phyloP scores from a whole-genome alignment of 768 basidiomycete species.

The Cystobasidium ongulense region DNA sequence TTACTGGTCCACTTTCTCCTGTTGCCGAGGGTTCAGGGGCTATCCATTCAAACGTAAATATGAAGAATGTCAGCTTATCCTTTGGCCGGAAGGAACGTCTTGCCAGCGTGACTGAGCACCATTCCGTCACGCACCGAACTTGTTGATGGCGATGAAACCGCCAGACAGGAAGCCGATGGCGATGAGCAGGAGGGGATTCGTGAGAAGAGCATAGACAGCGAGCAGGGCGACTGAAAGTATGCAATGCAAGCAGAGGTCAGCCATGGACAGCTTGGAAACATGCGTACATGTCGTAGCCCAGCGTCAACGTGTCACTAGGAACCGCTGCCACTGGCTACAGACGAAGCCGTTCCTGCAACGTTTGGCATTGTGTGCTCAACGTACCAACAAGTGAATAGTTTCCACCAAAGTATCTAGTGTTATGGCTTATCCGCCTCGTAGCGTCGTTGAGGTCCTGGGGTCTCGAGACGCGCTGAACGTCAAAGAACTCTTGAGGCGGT shows the following conservation, averaged over 20 bases:
- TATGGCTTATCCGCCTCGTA: slow-evolving; percentile 50
- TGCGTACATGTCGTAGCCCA: slow-evolving; percentile 60
- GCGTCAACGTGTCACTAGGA: not conserved
- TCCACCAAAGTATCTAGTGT: slow-evolving; percentile 35
- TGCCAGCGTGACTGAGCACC: not conserved
- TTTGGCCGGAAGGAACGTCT: too few species aligned
- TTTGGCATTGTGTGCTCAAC: not conserved
- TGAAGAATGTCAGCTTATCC: not conserved
- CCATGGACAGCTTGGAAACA: not conserved
- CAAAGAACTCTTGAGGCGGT: slow-evolving; percentile 29
- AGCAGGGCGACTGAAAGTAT: slow-evolving; percentile 53
- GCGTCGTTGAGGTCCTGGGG: slow-evolving; percentile 56
- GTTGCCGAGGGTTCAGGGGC: slow-evolving; percentile 22
- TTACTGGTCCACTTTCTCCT: slow-evolving; percentile 48
- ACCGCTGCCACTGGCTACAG: not conserved
- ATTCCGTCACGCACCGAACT: slow-evolving; percentile 53
- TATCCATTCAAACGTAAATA: not conserved
- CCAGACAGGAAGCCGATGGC: slow-evolving; percentile 79
- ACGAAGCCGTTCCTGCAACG: not conserved
- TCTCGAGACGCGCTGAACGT: slow-evolving; percentile 28
- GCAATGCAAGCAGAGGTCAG: slow-evolving; percentile 1
- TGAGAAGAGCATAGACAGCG: slow-evolving; percentile 61
- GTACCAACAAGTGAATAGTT: slow-evolving; percentile 34
- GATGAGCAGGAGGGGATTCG: slow-evolving; percentile 58
- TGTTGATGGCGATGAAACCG: slow-evolving; percentile 84